Base-by-base conservation (phyloP, 176 grass and related monocot species). In the Thalia dealbata region DNA sequence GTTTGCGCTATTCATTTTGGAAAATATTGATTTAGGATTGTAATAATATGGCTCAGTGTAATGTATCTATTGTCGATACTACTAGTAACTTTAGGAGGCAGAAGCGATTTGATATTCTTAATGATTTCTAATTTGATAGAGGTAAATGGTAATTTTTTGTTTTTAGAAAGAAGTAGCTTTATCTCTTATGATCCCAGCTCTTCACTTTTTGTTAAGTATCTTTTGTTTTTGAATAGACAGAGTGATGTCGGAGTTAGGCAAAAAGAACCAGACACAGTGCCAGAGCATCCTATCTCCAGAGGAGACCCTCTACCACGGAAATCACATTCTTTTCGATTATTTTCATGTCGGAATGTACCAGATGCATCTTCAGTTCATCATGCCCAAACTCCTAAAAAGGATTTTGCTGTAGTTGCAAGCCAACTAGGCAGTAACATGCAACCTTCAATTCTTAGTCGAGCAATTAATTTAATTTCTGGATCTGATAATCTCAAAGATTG, bases 161-260 rank as follows among this genome's bases (percentile, higher is more conserved):
- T 62, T 63, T 7, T 6, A 32, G 15, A 46, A 62, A 45, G 30
- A 3, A 62, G 13, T 48, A 14, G 11, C 45, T 52, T 1, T 74
- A 1, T 75, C 58, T 75, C 71, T 16, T 70, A 16, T 30, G 25
- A 71, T 48, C 18, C 21, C 1, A 61, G 6, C 10, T 70, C 13
- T 78, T 74, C 21, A 28, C 44, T 73, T 28, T 63, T 78, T 78
- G 32, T 86, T 71, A 86, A 66, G 44, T 78, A 58, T 69, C 50
- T 76, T 82, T 68, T 35, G 61, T 81, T 99, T 96, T 80, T 99
- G 90, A 84, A 85, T 99, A 99, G 95, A 99, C 95, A 99, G 95
- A 87, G 85, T 85, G 84, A 91, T 82, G 84, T 81, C 78, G 81
- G 83, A 81, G 76, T 87, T 78, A 81, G 77, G 80, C 85, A 83